A percentile compares a stretch with the other conserved stretches of the same genome.
Evolutionary conservation across 1,284 basidiomycete species (phyloP).

Genomic region (Abortiporus biennis): DNA sequence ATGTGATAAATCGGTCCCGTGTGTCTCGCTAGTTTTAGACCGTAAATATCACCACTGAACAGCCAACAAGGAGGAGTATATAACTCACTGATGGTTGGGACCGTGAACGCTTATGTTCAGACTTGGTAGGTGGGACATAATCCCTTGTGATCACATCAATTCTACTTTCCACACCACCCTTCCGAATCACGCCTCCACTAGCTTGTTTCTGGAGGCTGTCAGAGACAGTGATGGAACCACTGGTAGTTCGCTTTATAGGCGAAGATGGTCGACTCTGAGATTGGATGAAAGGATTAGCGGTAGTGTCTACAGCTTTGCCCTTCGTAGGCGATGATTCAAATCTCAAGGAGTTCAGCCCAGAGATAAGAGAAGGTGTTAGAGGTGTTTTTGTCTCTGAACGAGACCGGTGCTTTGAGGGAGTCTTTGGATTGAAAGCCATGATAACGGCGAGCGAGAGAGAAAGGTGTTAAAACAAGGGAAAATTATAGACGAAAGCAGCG

Average conservation of each 20-base stretch:
- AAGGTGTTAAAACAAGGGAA: neutral
- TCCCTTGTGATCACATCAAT: conserved; percentile 65
- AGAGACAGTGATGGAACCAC: conserved; percentile 39
- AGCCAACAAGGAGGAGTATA: neutral
- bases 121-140: conserved; percentile 42
- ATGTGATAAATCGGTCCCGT: conserved; percentile 71
- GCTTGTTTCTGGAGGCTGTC: conserved; percentile 58
- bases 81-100: conserved; percentile 54
- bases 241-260: conserved; percentile 53
- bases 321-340: conserved; percentile 38
- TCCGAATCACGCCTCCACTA: conserved; percentile 59
- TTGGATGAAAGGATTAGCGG: conserved; percentile 52
- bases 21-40: conserved; percentile 31
- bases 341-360: conserved; percentile 48
- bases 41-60: conserved; percentile 3
- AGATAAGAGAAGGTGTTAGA: conserved; percentile 58
- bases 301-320: conserved; percentile 26
- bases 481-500: neutral
- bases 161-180: conserved; percentile 69
- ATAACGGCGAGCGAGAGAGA: neutral
- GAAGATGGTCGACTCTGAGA: conserved; percentile 45
- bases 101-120: conserved; percentile 64
- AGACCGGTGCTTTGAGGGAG: conserved; percentile 54
- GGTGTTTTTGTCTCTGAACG: conserved; percentile 70
- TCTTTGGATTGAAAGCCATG: conserved; percentile 36